phyloP scores from a whole-genome alignment of 1,139 yeast species.

The Kurtzmaniella quercitrusa region DNA sequence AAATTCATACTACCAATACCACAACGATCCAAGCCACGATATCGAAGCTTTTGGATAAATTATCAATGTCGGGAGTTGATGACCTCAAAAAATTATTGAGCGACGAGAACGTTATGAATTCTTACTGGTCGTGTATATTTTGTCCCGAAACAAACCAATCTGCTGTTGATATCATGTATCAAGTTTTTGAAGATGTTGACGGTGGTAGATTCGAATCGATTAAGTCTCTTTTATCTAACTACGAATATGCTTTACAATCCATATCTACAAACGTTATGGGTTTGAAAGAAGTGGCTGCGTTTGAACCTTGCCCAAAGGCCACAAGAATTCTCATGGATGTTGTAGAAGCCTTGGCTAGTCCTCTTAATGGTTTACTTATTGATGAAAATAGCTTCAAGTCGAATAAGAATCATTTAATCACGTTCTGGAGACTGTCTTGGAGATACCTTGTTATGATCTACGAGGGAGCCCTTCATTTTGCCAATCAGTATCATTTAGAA shows the following conservation, averaged over 20 bases:
- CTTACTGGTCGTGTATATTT: slow-evolving; percentile 69
- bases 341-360: slow-evolving; percentile 58
- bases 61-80: slow-evolving; percentile 38
- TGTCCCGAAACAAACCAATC: slow-evolving; percentile 61
- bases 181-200: slow-evolving; percentile 57
- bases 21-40: slow-evolving; percentile 18
- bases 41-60: slow-evolving; percentile 26
- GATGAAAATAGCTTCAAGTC: slow-evolving; percentile 3
- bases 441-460: slow-evolving; percentile 64
- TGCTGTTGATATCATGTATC: slow-evolving; percentile 69
- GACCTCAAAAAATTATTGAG: slow-evolving; percentile 32
- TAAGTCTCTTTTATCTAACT: slow-evolving; percentile 46
- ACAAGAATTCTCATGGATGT: slow-evolving; percentile 76
- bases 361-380: slow-evolving; percentile 48
- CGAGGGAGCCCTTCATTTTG: slow-evolving; percentile 70
- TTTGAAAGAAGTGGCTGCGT: slow-evolving; percentile 47
- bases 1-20: slow-evolving; percentile 32
- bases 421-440: slow-evolving; percentile 73
- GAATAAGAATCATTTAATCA: slow-evolving; percentile 15
- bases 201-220: slow-evolving; percentile 73
- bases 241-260: slow-evolving; percentile 25
- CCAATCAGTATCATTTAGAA: slow-evolving; percentile 51
- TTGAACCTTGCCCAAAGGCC: slow-evolving; percentile 73
- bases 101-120: slow-evolving; percentile 29
- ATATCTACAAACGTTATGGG: slow-evolving; percentile 43